Evolutionary conservation across 345 rosid genomes (phyloP).

Genomic region (Citrus mangshanensis): DNA sequence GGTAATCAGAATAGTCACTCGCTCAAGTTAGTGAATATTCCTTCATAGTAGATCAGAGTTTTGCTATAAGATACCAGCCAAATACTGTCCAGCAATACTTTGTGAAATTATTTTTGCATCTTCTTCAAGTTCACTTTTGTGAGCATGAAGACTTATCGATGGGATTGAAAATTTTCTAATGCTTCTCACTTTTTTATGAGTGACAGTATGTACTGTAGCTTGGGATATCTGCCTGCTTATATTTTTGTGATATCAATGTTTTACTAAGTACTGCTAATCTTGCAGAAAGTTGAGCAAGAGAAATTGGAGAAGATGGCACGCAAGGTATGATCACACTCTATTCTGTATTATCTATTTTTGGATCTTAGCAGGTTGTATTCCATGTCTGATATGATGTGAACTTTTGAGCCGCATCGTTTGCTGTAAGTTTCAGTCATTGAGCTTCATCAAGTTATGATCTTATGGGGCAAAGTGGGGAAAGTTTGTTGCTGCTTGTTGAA

Average conservation of each 20-base stretch:
- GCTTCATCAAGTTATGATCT: neutral
- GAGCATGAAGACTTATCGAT: neutral
- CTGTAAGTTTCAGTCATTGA: neutral
- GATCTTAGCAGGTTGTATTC: neutral
- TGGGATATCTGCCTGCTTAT: neutral
- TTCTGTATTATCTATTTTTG: constrained; percentile 1
- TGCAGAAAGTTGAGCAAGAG: constrained; percentile 89
- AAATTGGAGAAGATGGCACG: constrained; percentile 86
- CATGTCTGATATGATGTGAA: neutral
- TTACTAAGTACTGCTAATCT: constrained; percentile 6
- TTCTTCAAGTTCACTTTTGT: neutral
- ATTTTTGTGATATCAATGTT: neutral
- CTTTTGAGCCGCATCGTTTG: neutral
- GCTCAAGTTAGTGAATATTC: neutral
- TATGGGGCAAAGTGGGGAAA: neutral
- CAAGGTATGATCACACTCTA: constrained; percentile 46
- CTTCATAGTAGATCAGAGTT: neutral
- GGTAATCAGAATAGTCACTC: neutral
- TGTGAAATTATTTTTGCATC: neutral
- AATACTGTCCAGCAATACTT: neutral
- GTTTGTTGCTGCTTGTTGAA: neutral
- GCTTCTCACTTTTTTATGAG: neutral
- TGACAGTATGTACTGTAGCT: neutral
- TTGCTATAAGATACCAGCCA: neutral
- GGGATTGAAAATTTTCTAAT: neutral